These are phyloP conservation scores for Hordeum marinum DNA, from an alignment of 176 grass and related monocot genomes.

Conservation along the genomic window DNA sequence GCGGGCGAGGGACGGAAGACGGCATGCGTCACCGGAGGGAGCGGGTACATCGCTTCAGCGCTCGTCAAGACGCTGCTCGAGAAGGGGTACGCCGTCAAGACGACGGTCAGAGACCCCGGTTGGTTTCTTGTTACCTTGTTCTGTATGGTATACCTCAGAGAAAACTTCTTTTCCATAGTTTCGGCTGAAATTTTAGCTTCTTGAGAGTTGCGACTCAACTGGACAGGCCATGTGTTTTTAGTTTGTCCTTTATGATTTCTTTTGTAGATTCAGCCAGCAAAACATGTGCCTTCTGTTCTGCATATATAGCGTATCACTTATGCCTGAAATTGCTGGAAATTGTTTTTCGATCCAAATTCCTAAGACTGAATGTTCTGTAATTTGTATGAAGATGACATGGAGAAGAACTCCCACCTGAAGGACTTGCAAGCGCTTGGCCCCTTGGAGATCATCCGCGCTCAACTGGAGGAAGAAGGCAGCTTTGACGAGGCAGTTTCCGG, in stretches of 20 bases:
- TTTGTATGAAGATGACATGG: conserved; percentile 11
- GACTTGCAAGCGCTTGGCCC: neutral
- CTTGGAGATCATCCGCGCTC: neutral
- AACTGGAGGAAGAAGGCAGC: conserved; percentile 11
- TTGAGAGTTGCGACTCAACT: too few relatives aligned
- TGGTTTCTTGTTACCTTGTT: neutral
- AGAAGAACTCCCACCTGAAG: conserved; percentile 33
- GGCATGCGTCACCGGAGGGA: conserved; percentile 71
- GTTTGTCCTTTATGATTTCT: too few relatives aligned
- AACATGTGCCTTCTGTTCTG: too few relatives aligned
- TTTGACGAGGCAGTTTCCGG: conserved; percentile 10
- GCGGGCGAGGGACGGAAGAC: neutral
- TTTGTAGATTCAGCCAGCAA: too few relatives aligned
- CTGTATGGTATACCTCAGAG: too few relatives aligned
- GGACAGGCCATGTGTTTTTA: too few relatives aligned
- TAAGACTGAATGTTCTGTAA: neutral
- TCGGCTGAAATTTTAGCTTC: too few relatives aligned
- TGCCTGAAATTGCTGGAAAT: too few relatives aligned
- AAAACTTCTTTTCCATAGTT: too few relatives aligned
- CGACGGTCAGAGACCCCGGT: conserved; percentile 58
- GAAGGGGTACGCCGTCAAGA: conserved; percentile 59
- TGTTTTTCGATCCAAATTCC: too few relatives aligned
- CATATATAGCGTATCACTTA: too few relatives aligned
- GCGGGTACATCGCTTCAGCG: conserved; percentile 44
- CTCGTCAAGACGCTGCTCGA: conserved; percentile 60